Conservation (phyloP, 768 basidiomycete species). For the Amanita muscaria region DNA sequence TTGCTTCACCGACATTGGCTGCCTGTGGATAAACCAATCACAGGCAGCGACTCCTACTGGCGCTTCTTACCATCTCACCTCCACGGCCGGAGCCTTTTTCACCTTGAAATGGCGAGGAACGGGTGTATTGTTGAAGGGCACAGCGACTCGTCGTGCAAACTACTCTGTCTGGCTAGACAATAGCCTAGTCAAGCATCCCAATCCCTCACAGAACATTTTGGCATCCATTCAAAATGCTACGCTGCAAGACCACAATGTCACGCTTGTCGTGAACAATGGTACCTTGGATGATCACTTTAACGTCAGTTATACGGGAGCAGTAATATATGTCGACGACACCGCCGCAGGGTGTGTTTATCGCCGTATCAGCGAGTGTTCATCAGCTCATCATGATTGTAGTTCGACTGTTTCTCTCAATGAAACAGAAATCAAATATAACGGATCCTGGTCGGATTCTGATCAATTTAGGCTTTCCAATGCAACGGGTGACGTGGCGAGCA, state of each 20-base stretch:
- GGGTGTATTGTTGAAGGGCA: conserved; percentile 52
- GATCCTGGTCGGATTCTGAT: conserved; percentile 41
- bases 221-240: conserved; percentile 38
- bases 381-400: conserved; percentile 11
- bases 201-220: conserved; percentile 32
- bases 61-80: conserved; percentile 55
- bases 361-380: background rate
- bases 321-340: conserved; percentile 25
- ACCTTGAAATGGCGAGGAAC: conserved; percentile 57
- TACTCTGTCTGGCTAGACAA: conserved; percentile 49
- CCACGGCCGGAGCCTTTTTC: conserved; percentile 46
- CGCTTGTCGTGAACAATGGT: conserved; percentile 26
- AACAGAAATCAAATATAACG: conserved; percentile 39
- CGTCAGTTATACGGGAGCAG: conserved; percentile 49
- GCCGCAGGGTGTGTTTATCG: background rate
- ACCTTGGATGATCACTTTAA: background rate
- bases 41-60: conserved; percentile 41
- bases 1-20: conserved; percentile 41
- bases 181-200: conserved; percentile 16
- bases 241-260: conserved; percentile 44
- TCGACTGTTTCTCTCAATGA: conserved; percentile 33
- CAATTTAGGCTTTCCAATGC: conserved; percentile 23
- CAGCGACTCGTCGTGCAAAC: conserved; percentile 21
- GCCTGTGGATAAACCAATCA: conserved; percentile 11
- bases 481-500: conserved; percentile 35